Base-by-base conservation (phyloP, 2,329 filamentous ascomycete genomes). In the Claviceps sp. region DNA sequence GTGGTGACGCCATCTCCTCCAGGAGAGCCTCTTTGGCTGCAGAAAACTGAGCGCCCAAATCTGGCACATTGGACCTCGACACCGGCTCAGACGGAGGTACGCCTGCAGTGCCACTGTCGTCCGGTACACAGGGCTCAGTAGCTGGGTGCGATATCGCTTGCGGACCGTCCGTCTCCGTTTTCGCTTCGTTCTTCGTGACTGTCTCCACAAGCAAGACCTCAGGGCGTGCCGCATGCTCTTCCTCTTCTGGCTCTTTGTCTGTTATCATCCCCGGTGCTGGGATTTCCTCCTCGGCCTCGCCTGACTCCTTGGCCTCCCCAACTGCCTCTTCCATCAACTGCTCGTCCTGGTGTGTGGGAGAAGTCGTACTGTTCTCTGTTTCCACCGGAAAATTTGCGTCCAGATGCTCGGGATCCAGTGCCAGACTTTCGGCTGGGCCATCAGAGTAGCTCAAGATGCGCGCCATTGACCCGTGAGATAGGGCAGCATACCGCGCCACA, bases 401-500 rank as follows among this genome's bases (percentile, higher is more conserved):
- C n/a, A 44, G 22, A 59, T 46, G 54, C 52, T 52, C 50, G 40
- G 49, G 59, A 53, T 14, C 65, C 55, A n/a, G 61, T 2, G 71
- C 71, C 7, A 77, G 58, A 62, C 76, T 68, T 18, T 70, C 66
- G 14, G 63, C 54, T 37, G 79, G 55, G 4, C 65, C 67, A 48
- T 76, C 72, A 2, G 65, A 58, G 49, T 77, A 71, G 2, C 67
- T 69, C 8, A 76, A 60, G 49, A 80, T 67, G 50, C 69, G 69
- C 5, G 71, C 67, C 62, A 76, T 67, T 5, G 74, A 71, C 41
- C 75, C 71, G 47, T 79, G 68, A 0, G 75, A 71, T 18, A 76
- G 59, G 7, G 70, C 63, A 2, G 72, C 72, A 55, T 75, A 77
- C 2, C 72, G 72, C 26, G 67, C 62, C 13, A 77, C 65, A 1